Base-by-base conservation (phyloP, 768 basidiomycete genomes). In the Trametes cinnabarina region DNA sequence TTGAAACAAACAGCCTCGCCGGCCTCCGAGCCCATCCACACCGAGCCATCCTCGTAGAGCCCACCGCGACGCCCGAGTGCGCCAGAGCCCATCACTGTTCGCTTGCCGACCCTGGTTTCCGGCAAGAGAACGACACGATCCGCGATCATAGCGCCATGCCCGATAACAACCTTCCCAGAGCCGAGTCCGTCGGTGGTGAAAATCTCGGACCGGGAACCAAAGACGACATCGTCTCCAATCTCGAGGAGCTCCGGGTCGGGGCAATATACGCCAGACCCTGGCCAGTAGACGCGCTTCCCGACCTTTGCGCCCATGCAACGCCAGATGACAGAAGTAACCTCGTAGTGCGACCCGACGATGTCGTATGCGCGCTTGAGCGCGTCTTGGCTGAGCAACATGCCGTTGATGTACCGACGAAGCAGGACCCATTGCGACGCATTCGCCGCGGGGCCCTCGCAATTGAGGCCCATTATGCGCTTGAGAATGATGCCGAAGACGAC, bases 291-390 rank as follows among this genome's bases (percentile, higher is more conserved):
- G 8, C 75, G 74, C 59, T 72, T 68, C n/a, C 79, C 79, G 26
- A 81, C 68, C 65, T 77, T 79, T 19, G 79, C 78, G 17, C 79
- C 79, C 79, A 81, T 79, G n/a, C 69, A 65, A 10, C 78, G 72
- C 57, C 73, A 79, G 4, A 74, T 68, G 30, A 77, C 63, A 6
- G 78, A 79, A n/a, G 79, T 77, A 25, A 71, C 65, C 63, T 79
- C 78, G 53, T 79, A 81, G 60, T 81, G 79, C 0, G 70, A 72
- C 0, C 79, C 79, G 17, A 81, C 64, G 32, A 81, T 74, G 15
- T 73, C 69, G 63, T 77, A 78, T 3, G 74, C 72, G 7, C 69
- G 64, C 32, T 72, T 73, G 41, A 80, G 61, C 1, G 69, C 68
- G 3, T 63, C 43, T 55, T 76, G 73, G 12, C 77, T 78, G 17